Evolutionary conservation across 108 stramenopile genomes (phyloP).

Genomic region (Epipyxis sp.): DNA sequence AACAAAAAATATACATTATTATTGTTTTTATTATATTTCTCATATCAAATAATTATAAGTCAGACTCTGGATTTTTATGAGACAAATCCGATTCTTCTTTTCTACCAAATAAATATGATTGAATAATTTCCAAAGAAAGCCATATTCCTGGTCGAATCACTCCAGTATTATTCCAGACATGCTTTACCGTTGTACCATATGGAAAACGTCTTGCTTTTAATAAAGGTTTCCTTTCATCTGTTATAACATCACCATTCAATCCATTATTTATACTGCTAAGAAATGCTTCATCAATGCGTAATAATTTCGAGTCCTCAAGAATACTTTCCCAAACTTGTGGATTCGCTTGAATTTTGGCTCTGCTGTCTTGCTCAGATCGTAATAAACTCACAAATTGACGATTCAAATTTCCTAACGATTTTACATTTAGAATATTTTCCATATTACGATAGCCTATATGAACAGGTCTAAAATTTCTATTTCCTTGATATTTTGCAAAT

Average conservation of each 20-base stretch:
- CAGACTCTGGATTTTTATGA: too few species aligned
- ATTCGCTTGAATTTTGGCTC: neutral
- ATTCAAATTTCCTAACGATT: slow-evolving; percentile 33
- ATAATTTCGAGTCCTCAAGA: neutral
- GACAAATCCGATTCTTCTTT: too few species aligned
- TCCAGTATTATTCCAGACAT: neutral
- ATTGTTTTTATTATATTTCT: too few species aligned
- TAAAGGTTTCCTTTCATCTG: neutral
- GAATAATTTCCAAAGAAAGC: neutral
- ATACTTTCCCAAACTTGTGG: neutral
- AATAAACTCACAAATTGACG: slow-evolving; percentile 30
- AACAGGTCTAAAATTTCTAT: slow-evolving; percentile 16
- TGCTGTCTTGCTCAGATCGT: slow-evolving; percentile 29
- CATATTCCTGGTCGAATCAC: neutral
- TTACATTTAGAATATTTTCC: slow-evolving; percentile 21
- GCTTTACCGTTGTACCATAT: neutral
- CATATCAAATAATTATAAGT: too few species aligned
- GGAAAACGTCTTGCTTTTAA: neutral
- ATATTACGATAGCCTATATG: slow-evolving; percentile 28
- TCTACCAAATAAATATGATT: neutral
- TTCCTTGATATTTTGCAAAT: slow-evolving; percentile 2
- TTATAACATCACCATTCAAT: too few species aligned
- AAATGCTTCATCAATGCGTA: slow-evolving; percentile 4
- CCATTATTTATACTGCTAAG: too few species aligned
- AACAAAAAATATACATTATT: too few species aligned